These are phyloP conservation scores for Penicillium sp. DNA, from an alignment of 2,329 filamentous ascomycete genomes.

Conservation along the genomic window DNA sequence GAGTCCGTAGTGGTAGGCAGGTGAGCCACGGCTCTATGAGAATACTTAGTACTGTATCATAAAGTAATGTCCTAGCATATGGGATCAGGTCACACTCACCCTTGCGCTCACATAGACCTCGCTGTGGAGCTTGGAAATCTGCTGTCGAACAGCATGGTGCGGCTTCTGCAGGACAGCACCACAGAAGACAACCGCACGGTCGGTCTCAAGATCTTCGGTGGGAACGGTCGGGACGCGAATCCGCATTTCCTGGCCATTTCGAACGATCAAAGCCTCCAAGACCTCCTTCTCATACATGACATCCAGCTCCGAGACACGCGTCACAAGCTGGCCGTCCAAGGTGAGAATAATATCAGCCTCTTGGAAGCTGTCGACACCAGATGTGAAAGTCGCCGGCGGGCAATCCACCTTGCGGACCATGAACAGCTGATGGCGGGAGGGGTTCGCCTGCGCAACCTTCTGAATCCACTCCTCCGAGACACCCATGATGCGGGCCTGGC, in stretches of 20 bases:
- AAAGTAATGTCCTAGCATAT: not conserved
- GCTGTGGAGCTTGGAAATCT: slow-evolving; percentile 94
- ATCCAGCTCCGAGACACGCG: slow-evolving; percentile 87
- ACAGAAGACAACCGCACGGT: slow-evolving; percentile 90
- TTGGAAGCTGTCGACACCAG: slow-evolving; percentile 64
- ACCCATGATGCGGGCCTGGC: slow-evolving; percentile 94
- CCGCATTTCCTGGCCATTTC: slow-evolving; percentile 75
- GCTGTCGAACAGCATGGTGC: slow-evolving; percentile 93
- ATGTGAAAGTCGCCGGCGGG: slow-evolving; percentile 49
- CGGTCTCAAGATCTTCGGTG: slow-evolving; percentile 88
- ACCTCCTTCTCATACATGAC: slow-evolving; percentile 90
- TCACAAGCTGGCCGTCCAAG: slow-evolving; percentile 88
- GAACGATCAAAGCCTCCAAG: slow-evolving; percentile 82
- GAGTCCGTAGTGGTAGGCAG: slow-evolving; percentile 85
- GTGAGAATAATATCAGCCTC: slow-evolving; percentile 94
- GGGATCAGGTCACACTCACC: slow-evolving; percentile 32
- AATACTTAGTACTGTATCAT: slow-evolving; percentile 8
- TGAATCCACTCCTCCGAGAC: slow-evolving; percentile 95
- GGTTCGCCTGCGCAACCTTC: slow-evolving; percentile 84
- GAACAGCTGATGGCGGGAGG: slow-evolving; percentile 92
- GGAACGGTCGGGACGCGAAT: slow-evolving; percentile 82
- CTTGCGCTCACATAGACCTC: slow-evolving; percentile 94
- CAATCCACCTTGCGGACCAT: slow-evolving; percentile 92
- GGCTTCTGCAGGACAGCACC: slow-evolving; percentile 90
- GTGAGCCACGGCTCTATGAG: slow-evolving; percentile 68